Percentiles rank a stretch among this genome's conserved stretches.
These are phyloP conservation scores for Polychaeton citri DNA, from an alignment of 2,329 filamentous ascomycete genomes.

Conservation along the genomic window DNA sequence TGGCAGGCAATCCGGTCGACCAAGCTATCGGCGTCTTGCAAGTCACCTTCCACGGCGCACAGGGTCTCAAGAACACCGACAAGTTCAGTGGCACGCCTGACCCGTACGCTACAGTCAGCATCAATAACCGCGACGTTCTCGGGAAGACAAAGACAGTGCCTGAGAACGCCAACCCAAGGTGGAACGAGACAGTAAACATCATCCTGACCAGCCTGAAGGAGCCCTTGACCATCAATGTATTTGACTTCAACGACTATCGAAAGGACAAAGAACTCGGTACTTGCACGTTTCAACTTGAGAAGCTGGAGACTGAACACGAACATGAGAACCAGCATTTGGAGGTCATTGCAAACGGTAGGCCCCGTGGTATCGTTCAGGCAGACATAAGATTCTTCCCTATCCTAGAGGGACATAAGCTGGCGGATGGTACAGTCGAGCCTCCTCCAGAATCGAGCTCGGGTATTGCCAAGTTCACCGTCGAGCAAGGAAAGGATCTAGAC, in stretches of 20 bases:
- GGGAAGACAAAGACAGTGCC: constrained; percentile 79
- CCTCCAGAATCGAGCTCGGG: constrained; percentile 84
- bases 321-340: constrained; percentile 79
- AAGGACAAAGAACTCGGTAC: constrained; percentile 92
- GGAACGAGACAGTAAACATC: constrained; percentile 95
- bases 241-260: constrained; percentile 87
- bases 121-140: constrained; percentile 70
- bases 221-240: constrained; percentile 69
- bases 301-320: constrained; percentile 61
- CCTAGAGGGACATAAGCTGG: constrained; percentile 54
- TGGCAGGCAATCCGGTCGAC: constrained; percentile 85
- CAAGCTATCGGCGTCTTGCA: constrained; percentile 91
- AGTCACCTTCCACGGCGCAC: constrained; percentile 78
- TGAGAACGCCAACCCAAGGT: constrained; percentile 75
- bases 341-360: constrained; percentile 69
- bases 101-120: constrained; percentile 72
- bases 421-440: constrained; percentile 66
- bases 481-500: constrained; percentile 94
- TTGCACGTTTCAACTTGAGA: constrained; percentile 73
- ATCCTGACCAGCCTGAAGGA: constrained; percentile 88
- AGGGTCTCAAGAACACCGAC: constrained; percentile 88
- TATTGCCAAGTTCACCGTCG: constrained; percentile 83
- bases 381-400: constrained; percentile 96
- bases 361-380: constrained; percentile 63
- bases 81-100: constrained; percentile 86